Evolutionary conservation across 495 filamentous ascomycete species (phyloP).

Genomic region (Tuber brumale): DNA sequence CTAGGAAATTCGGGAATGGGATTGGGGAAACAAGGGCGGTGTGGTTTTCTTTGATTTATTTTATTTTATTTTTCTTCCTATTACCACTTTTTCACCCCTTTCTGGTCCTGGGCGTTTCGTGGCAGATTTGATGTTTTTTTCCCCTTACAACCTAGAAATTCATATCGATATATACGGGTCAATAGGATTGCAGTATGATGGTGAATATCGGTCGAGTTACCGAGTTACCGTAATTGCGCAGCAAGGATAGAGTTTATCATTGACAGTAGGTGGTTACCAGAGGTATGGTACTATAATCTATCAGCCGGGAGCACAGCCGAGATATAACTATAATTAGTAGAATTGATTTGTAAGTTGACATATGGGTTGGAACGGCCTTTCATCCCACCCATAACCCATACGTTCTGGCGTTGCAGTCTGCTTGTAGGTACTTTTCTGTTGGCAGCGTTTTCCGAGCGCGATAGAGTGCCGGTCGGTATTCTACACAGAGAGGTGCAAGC

Average conservation of each 20-base stretch:
- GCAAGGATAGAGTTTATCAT: neutral
- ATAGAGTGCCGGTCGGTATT: neutral
- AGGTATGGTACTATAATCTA: too few relatives aligned
- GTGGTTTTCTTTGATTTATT: neutral
- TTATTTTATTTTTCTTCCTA: neutral
- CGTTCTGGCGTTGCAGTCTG: too few relatives aligned
- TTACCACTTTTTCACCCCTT: neutral
- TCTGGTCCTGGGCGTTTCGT: neutral
- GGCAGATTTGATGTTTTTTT: neutral
- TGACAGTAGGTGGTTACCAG: too few relatives aligned
- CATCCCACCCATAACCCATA: too few relatives aligned
- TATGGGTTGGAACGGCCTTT: too few relatives aligned
- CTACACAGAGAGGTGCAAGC: neutral
- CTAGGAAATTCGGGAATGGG: neutral
- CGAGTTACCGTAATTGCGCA: neutral
- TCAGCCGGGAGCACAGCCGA: too few relatives aligned
- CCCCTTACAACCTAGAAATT: neutral
- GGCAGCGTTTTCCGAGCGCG: too few relatives aligned
- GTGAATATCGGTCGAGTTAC: neutral
- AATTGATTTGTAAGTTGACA: too few relatives aligned
- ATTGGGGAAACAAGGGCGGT: neutral
- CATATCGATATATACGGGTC: neutral
- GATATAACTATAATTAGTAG: too few relatives aligned
- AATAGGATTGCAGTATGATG: neutral
- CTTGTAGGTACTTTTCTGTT: too few relatives aligned